phyloP scores from a whole-genome alignment of 495 filamentous ascomycete species.

The Penicillium maclennaniae region DNA sequence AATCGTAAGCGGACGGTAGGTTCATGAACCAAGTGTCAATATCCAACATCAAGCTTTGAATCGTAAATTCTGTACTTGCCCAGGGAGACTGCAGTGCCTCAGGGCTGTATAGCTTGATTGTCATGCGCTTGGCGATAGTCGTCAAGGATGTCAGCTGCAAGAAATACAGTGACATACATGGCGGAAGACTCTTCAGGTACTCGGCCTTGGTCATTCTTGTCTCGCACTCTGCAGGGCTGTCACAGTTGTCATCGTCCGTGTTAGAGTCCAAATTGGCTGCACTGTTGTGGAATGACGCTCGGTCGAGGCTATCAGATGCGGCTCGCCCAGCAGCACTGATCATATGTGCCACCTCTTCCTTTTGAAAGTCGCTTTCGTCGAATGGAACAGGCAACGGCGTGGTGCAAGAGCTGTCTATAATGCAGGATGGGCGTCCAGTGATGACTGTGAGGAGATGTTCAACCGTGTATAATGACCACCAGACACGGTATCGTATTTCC shows the following conservation, averaged over 20 bases:
- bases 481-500: slow-evolving; percentile 55
- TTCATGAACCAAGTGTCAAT: slow-evolving; percentile 41
- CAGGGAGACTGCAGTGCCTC: slow-evolving; percentile 48
- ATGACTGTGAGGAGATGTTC: slow-evolving; percentile 56
- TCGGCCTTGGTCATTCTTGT: slow-evolving; percentile 20
- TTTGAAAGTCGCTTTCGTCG: slow-evolving; percentile 45
- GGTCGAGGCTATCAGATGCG: slow-evolving; percentile 19
- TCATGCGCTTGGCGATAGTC: slow-evolving; percentile 49
- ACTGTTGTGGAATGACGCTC: slow-evolving; percentile 17
- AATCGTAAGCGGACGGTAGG: slow-evolving; percentile 38
- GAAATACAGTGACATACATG: slow-evolving; percentile 50
- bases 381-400: slow-evolving; percentile 53
- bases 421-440: slow-evolving; percentile 57
- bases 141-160: slow-evolving; percentile 42
- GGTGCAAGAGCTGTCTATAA: slow-evolving; percentile 51
- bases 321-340: slow-evolving; percentile 27
- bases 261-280: slow-evolving; percentile 22
- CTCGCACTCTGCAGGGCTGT: slow-evolving; percentile 13
- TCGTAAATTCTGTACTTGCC: slow-evolving; percentile 42
- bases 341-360: slow-evolving; percentile 31
- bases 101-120: slow-evolving; percentile 56
- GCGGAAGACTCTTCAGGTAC: slow-evolving; percentile 28
- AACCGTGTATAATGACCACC: slow-evolving; percentile 58
- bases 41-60: slow-evolving; percentile 37
- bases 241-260: slow-evolving; percentile 25